phyloP scores from a whole-genome alignment of 495 filamentous ascomycete genomes.

The Elaphomyces granulatus region DNA sequence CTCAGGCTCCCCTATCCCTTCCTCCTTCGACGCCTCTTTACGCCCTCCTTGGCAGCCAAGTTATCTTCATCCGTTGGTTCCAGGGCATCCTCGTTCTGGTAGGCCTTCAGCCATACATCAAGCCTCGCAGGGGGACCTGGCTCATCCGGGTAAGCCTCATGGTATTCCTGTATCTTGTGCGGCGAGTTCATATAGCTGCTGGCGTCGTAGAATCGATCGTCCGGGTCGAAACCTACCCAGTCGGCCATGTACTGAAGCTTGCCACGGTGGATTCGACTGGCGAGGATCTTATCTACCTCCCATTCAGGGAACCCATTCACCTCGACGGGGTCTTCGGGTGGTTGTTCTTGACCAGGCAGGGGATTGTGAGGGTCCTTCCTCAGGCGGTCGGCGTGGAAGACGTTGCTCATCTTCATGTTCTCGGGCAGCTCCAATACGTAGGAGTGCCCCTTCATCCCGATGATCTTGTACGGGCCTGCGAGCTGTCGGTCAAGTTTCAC shows the following conservation, averaged over 20 bases:
- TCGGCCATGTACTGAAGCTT: constrained; percentile 5
- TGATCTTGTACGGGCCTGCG: not conserved
- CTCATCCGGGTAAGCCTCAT: not conserved
- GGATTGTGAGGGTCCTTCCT: too few species aligned
- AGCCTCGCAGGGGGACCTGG: not conserved
- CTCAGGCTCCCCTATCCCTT: too few species aligned
- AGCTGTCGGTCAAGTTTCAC: not conserved
- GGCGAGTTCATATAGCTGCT: constrained; percentile 4
- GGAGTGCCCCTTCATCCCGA: too few species aligned
- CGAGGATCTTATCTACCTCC: constrained; percentile 3
- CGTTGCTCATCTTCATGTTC: too few species aligned
- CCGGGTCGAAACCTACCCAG: constrained; percentile 1
- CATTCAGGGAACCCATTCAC: constrained; percentile 4
- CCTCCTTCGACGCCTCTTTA: too few species aligned
- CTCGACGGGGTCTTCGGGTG: not conserved
- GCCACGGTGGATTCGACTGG: not conserved
- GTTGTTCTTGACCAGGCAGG: not conserved
- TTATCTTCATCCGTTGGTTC: too few species aligned
- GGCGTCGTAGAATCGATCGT: constrained; percentile 2
- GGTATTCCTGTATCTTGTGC: not conserved
- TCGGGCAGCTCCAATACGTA: too few species aligned
- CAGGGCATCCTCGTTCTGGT: not conserved
- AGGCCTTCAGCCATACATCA: not conserved
- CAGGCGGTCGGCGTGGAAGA: too few species aligned
- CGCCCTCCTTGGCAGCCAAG: too few species aligned